These are phyloP conservation scores for Neurospora sp. DNA, from an alignment of 495 filamentous ascomycete genomes.

Conservation along the genomic window DNA sequence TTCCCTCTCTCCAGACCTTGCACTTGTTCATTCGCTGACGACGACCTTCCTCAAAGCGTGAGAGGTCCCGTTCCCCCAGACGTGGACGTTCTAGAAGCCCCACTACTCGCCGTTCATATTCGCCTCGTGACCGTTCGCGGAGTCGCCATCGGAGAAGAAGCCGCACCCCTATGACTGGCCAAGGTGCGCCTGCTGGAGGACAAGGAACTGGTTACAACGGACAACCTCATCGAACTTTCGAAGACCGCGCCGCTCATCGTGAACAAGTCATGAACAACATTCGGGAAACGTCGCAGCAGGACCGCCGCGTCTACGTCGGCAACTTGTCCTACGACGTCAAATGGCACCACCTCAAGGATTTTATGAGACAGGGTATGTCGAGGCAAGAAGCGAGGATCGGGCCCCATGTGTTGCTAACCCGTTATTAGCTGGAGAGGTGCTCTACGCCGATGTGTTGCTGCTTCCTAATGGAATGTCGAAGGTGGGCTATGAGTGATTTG, in stretches of 20 bases:
- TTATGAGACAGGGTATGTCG: constrained; percentile 94
- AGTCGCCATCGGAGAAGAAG: constrained; percentile 59
- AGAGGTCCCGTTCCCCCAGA: constrained; percentile 88
- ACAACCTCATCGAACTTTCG: constrained; percentile 60
- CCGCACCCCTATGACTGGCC: constrained; percentile 78
- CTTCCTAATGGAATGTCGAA: constrained; percentile 99
- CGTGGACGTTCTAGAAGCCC: constrained; percentile 57
- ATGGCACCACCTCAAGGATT: constrained; percentile 99
- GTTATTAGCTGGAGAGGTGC: constrained; percentile 84
- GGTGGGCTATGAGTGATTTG: constrained; percentile 92
- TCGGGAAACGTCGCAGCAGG: constrained; percentile 90
- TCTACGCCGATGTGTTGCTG: constrained; percentile 98
- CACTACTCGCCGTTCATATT: constrained; percentile 71
- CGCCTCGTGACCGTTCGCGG: constrained; percentile 83
- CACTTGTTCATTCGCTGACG: constrained; percentile 28
- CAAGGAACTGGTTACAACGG: constrained; percentile 47
- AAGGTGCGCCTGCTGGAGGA: constrained; percentile 56
- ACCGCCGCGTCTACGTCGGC: constrained; percentile 98
- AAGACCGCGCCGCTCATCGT: constrained; percentile 76
- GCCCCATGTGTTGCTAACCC: constrained; percentile 10
- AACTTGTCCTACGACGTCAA: constrained; percentile 99
- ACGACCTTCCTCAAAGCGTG: constrained; percentile 52
- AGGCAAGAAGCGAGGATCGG: not conserved
- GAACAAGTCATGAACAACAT: constrained; percentile 94
- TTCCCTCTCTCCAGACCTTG: not conserved